These are phyloP conservation scores for Taphrina wiesneri DNA, from an alignment of 1,139 yeast species.

Conservation along the genomic window DNA sequence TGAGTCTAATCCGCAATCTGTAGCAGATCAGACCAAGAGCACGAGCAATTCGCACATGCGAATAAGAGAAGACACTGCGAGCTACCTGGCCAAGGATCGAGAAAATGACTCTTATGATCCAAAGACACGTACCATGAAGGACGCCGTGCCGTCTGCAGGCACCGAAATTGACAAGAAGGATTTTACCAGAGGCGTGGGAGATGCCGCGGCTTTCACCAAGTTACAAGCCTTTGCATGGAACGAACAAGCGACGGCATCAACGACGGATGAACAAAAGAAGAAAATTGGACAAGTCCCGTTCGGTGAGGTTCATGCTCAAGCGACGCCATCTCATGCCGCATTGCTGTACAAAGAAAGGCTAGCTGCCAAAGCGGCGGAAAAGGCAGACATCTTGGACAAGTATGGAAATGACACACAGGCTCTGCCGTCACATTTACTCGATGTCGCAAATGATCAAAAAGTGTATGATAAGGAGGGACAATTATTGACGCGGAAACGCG, in stretches of 20 bases:
- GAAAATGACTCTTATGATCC: slow-evolving; percentile 54
- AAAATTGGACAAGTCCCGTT: slow-evolving; percentile 1
- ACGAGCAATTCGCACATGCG: slow-evolving; percentile 34
- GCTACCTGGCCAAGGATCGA: slow-evolving; percentile 51
- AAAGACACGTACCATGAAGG: slow-evolving; percentile 55
- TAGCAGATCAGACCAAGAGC: slow-evolving; percentile 36
- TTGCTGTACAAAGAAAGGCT: slow-evolving; percentile 51
- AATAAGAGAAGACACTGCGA: slow-evolving; percentile 58
- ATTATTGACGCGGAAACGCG: slow-evolving; percentile 9
- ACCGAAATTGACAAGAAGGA: slow-evolving; percentile 42
- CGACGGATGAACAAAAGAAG: background rate
- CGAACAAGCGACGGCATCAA: slow-evolving; percentile 53
- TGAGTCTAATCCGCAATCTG: slow-evolving; percentile 39
- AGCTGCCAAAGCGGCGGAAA: slow-evolving; percentile 44
- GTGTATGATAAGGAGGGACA: slow-evolving; percentile 32
- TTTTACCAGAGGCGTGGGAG: slow-evolving; percentile 58
- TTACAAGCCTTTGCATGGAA: slow-evolving; percentile 39
- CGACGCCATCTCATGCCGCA: slow-evolving; percentile 62
- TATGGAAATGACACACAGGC: slow-evolving; percentile 21
- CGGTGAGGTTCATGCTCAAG: slow-evolving; percentile 51
- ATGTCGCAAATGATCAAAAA: slow-evolving; percentile 37
- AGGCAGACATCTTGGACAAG: slow-evolving; percentile 44
- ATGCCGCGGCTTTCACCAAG: slow-evolving; percentile 41
- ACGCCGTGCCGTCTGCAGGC: slow-evolving; percentile 37
- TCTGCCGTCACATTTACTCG: slow-evolving; percentile 17